phyloP scores from a whole-genome alignment of 176 grass and related monocot genomes.

The Triticum urartu region DNA sequence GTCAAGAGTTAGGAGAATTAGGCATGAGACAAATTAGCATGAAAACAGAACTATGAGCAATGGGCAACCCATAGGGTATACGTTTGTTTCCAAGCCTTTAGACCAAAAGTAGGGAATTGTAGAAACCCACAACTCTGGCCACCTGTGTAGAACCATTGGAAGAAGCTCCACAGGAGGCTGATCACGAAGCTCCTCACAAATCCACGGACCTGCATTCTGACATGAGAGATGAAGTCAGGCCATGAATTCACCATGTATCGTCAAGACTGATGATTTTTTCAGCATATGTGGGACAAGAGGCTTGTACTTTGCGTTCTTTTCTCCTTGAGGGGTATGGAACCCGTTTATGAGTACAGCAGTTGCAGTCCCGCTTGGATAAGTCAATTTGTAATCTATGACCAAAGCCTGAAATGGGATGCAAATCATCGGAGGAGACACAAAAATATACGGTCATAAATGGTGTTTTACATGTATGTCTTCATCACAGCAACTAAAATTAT shows the following conservation, averaged over 20 bases:
- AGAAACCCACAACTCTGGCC: slow-evolving; percentile 77
- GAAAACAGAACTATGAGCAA: neutral
- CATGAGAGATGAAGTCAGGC: neutral
- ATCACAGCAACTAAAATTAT: neutral
- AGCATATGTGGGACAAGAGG: neutral
- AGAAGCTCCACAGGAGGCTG: slow-evolving; percentile 84
- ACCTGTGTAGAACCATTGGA: slow-evolving; percentile 94
- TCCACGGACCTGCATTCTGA: slow-evolving; percentile 68
- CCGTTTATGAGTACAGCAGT: slow-evolving; percentile 93
- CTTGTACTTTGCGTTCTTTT: slow-evolving; percentile 71
- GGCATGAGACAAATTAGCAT: neutral
- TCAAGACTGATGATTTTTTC: neutral
- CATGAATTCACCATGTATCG: neutral
- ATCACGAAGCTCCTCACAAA: slow-evolving; percentile 63
- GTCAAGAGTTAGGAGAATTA: neutral
- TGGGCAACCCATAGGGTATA: slow-evolving; percentile 18
- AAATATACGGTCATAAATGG: neutral
- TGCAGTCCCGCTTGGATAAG: slow-evolving; percentile 87
- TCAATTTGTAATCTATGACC: slow-evolving; percentile 82
- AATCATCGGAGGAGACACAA: neutral
- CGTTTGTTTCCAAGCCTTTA: slow-evolving; percentile 94
- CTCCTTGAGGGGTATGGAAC: slow-evolving; percentile 84
- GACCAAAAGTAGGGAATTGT: slow-evolving; percentile 85
- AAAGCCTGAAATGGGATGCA: slow-evolving; percentile 55
- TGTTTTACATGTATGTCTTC: neutral